Base-by-base conservation (phyloP, 2,329 filamentous ascomycete genomes). In the Talaromyces atroroseus region DNA sequence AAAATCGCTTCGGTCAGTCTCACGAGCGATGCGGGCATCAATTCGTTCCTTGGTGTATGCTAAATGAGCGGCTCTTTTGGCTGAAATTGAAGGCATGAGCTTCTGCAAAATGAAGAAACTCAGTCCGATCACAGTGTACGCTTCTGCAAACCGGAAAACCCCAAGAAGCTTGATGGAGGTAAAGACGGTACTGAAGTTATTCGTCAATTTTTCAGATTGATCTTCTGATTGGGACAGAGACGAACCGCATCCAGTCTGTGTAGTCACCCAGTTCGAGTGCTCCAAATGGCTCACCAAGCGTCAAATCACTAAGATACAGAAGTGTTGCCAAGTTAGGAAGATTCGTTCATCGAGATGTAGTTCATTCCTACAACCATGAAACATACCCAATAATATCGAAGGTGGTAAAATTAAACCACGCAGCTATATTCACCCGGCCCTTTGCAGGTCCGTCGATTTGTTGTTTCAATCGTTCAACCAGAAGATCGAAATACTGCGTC, bases 201-300 rank as follows among this genome's bases (percentile, higher is more conserved):
- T 52, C 49, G 16, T 59, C 45, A 56, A 52, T 11, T 55, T 54
- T 61, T 48, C 48, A 61, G 52, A 5, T 56, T 54, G 23, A 46
- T 46, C 5, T 52, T 42, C n/a, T n/a, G 2, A 34, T 14, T 1
- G 11, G 36, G 29, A 44, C 26, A 16, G 34, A 29, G n/a, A 34
- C 26, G 26, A 16, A 46, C 50, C 49, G 21, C 51, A 57, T 57
- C 50, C 51, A 49, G 24, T 52, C 29, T 42, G 46, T 49, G 23
- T 52, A 54, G 11, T 54, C 52, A 14, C 55, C 55, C 11, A 18
- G 7, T 48, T 53, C 50, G 6, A 57, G 50, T 3, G 51, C 46
- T 6, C 66, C 63, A 57, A 77, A 78, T 2, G 66, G 59, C 29
- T 76, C 69, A 1, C 74, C 73, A 40, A 76, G 75, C 1, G 68